These are phyloP conservation scores for Strobilomyces confusus DNA, from an alignment of 768 basidiomycete genomes.

Conservation along the genomic window DNA sequence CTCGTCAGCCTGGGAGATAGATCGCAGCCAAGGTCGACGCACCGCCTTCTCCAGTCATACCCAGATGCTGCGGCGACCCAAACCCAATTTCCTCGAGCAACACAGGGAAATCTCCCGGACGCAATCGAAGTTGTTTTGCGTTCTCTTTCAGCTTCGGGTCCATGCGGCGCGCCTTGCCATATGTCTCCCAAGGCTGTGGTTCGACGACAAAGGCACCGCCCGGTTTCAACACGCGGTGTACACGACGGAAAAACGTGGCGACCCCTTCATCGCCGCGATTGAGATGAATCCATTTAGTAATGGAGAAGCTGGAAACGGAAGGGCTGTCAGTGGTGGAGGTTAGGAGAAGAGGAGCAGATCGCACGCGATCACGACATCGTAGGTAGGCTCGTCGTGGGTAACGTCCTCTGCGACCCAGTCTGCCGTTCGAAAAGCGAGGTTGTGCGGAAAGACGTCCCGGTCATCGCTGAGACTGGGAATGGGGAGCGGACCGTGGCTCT, in stretches of 20 bases:
- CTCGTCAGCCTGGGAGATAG: conserved; percentile 1
- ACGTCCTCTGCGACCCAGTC: conserved; percentile 68
- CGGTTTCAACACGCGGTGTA: conserved; percentile 50
- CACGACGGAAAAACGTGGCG: conserved; percentile 60
- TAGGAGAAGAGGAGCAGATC: not conserved
- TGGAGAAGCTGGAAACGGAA: conserved; percentile 45
- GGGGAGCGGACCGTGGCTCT: conserved; percentile 72
- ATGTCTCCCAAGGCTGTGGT: conserved; percentile 82
- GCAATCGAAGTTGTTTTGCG: conserved; percentile 49
- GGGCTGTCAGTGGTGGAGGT: not conserved
- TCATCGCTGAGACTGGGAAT: conserved; percentile 38
- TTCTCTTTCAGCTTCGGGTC: conserved; percentile 60
- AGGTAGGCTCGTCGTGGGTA: conserved; percentile 54
- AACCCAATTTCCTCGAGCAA: conserved; percentile 65
- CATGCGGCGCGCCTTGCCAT: conserved; percentile 72
- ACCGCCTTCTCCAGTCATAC: conserved; percentile 65
- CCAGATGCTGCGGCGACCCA: conserved; percentile 41
- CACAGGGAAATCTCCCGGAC: conserved; percentile 59
- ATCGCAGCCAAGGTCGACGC: conserved; percentile 11
- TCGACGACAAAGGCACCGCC: conserved; percentile 76
- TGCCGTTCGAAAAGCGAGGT: conserved; percentile 63
- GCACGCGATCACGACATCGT: conserved; percentile 80
- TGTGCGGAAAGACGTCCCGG: conserved; percentile 66
- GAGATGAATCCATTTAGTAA: conserved; percentile 92
- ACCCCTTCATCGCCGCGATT: conserved; percentile 75